Evolutionary conservation across 208 protist genomes (phyloP).

Genomic region (Wallacemonas sp.): DNA sequence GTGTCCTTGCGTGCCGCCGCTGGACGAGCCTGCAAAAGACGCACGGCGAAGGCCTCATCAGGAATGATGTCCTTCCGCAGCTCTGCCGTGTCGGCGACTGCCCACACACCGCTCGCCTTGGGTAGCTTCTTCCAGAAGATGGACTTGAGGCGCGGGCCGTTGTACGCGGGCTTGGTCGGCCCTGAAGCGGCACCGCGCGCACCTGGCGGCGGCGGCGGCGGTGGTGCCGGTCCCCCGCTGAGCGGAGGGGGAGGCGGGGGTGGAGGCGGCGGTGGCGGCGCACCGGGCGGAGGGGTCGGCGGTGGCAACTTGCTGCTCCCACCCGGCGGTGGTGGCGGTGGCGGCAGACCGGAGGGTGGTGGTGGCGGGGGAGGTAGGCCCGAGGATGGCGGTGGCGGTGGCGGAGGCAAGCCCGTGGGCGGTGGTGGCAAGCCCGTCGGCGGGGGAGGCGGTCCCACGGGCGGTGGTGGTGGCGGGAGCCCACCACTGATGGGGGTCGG

Average conservation of each 20-base stretch:
- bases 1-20: constrained; percentile 13
- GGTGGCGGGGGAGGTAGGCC: constrained; percentile 23
- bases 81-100: constrained; percentile 21
- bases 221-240: constrained; percentile 10
- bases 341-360: constrained; percentile 19
- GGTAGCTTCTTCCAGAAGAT: constrained; percentile 83
- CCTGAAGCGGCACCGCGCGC: background rate
- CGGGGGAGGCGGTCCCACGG: background rate
- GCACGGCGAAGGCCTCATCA: constrained; percentile 47
- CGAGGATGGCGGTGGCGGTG: constrained; percentile 11
- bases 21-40: constrained; percentile 21
- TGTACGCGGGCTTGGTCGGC: constrained; percentile 19
- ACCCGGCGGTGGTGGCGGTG: constrained; percentile 25
- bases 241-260: constrained; percentile 25
- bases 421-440: constrained; percentile 1
- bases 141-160: constrained; percentile 65
- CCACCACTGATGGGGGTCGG: constrained; percentile 26
- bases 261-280: constrained; percentile 29
- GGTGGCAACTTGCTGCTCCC: background rate
- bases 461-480: constrained; percentile 18
- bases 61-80: constrained; percentile 18
- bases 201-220: constrained; percentile 3
- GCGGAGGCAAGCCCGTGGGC: background rate
- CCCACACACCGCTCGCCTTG: constrained; percentile 62
- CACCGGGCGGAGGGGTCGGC: constrained; percentile 20